Conservation (phyloP, 2,329 filamentous ascomycete genomes). For the Metarhizium rileyi region DNA sequence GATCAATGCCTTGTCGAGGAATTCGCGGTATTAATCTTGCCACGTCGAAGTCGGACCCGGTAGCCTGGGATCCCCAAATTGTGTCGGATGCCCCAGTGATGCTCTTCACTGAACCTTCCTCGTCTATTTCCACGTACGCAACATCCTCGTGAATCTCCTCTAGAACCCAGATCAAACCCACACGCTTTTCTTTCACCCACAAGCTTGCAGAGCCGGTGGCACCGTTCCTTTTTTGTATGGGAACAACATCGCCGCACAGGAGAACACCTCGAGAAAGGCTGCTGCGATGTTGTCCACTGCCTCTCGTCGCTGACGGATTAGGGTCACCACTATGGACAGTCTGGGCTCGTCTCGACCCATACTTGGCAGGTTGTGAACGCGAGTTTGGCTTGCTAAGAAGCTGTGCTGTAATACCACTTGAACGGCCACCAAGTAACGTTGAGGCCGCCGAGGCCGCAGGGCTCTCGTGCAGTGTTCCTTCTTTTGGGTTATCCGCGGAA, state of each 20-base stretch:
- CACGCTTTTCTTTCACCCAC: constrained; percentile 96
- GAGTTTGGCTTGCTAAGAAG: constrained; percentile 74
- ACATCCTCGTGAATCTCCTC: constrained; percentile 97
- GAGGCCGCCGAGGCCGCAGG: constrained; percentile 33
- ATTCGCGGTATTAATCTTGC: constrained; percentile 72
- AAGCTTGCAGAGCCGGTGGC: constrained; percentile 84
- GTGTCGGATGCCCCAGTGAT: constrained; percentile 67
- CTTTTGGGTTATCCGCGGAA: constrained; percentile 19
- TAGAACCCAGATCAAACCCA: constrained; percentile 91
- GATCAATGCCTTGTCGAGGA: constrained; percentile 63
- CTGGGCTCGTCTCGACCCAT: constrained; percentile 48
- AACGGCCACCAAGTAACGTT: constrained; percentile 55
- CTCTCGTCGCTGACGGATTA: constrained; percentile 43
- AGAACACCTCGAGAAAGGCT: constrained; percentile 80
- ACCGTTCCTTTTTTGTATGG: constrained; percentile 92
- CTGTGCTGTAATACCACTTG: constrained; percentile 69
- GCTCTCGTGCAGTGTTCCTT: constrained; percentile 24
- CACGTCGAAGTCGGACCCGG: constrained; percentile 62
- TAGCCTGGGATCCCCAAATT: constrained; percentile 71
- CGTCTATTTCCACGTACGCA: constrained; percentile 65
- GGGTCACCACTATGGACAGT: constrained; percentile 50
- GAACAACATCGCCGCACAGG: constrained; percentile 94
- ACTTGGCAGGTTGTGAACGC: constrained; percentile 43
- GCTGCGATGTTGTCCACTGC: constrained; percentile 52
- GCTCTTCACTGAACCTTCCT: constrained; percentile 62